Conservation (phyloP, 2,329 filamentous ascomycete species). For the Coniochaeta prunicola region DNA sequence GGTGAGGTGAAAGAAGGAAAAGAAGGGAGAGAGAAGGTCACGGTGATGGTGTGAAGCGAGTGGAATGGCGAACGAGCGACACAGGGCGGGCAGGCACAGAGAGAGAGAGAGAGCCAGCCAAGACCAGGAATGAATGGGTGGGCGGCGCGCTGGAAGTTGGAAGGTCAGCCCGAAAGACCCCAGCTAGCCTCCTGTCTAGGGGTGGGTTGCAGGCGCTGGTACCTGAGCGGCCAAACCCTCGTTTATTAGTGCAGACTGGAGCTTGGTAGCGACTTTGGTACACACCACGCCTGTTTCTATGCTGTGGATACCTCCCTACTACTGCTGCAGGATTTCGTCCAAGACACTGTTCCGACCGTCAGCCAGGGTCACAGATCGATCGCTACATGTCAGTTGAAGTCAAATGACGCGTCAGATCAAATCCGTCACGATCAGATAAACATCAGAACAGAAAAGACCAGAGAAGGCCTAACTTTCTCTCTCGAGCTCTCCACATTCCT, state of each 20-base stretch:
- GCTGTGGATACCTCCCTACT: neutral
- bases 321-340: neutral
- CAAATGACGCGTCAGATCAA: neutral
- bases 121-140: neutral
- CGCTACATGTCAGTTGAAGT: neutral
- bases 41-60: conserved; percentile 7
- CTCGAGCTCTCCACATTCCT: neutral
- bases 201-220: neutral
- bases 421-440: neutral
- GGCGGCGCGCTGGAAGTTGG: neutral
- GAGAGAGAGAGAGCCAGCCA: neutral
- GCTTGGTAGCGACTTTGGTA: neutral
- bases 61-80: neutral
- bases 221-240: neutral
- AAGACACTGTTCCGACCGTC: neutral
- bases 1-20: conserved; percentile 4
- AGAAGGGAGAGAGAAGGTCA: conserved; percentile 3
- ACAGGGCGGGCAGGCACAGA: neutral
- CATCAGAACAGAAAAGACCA: neutral
- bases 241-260: neutral
- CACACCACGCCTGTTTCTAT: neutral
- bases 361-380: neutral
- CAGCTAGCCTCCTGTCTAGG: neutral
- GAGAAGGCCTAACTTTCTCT: neutral
- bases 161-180: neutral